Evolutionary conservation across 495 filamentous ascomycete genomes (phyloP).

Genomic region (Annulohypoxylon moriforme): DNA sequence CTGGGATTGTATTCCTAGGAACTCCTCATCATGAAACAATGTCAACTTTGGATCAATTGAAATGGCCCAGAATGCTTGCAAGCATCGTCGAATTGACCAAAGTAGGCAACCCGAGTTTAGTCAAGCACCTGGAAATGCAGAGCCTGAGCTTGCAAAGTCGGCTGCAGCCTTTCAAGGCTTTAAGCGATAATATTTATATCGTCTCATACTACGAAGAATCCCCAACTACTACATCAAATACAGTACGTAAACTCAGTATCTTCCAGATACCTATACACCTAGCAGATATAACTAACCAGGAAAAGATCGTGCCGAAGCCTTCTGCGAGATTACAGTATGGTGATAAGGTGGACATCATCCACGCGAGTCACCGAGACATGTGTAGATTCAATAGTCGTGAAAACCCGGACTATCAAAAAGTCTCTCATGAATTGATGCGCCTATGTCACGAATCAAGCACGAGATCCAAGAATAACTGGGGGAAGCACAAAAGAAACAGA

Average conservation of each 20-base stretch:
- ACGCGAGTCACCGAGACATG: not conserved
- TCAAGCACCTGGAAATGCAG: slow-evolving; percentile 1
- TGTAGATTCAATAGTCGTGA: not conserved
- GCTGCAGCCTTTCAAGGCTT: slow-evolving; percentile 12
- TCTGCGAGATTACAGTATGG: not conserved
- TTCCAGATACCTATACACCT: not conserved
- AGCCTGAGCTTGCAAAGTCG: slow-evolving; percentile 7
- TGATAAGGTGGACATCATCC: not conserved
- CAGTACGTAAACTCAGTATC: not conserved
- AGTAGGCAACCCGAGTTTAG: not conserved
- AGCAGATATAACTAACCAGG: not conserved
- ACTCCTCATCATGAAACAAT: slow-evolving; percentile 1
- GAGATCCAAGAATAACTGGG: not conserved
- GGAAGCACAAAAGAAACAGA: not conserved
- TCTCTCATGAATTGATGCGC: slow-evolving; percentile 1
- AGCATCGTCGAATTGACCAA: not conserved
- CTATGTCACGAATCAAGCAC: not conserved
- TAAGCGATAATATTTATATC: slow-evolving; percentile 6
- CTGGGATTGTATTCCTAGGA: slow-evolving; percentile 5
- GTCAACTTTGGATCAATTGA: not conserved
- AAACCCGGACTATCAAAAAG: not conserved
- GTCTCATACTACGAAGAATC: slow-evolving; percentile 2
- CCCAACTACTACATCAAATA: not conserved
- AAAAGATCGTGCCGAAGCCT: not conserved
- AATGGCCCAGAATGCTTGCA: not conserved